Conservation (phyloP, 2,329 filamentous ascomycete genomes). For the Botrytis galanthina region DNA sequence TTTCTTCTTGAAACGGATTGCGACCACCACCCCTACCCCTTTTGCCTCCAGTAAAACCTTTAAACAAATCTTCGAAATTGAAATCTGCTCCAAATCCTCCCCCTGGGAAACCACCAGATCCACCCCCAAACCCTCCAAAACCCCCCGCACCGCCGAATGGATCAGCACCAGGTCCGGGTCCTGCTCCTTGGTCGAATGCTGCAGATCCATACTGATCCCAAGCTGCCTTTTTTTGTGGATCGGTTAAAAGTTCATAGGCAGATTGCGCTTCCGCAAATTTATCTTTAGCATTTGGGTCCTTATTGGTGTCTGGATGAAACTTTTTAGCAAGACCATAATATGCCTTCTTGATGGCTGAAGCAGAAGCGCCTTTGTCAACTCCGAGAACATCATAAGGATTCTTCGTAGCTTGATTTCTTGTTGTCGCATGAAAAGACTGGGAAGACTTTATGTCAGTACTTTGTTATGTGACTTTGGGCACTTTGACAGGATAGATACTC, state of each 20-base stretch:
- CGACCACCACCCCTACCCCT: constrained; percentile 48
- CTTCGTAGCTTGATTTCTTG: constrained; percentile 44
- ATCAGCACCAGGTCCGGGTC: constrained; percentile 54
- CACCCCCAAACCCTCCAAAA: constrained; percentile 48
- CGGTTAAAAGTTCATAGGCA: constrained; percentile 90
- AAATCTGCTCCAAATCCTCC: constrained; percentile 76
- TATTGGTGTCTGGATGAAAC: constrained; percentile 97
- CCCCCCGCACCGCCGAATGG: constrained; percentile 64
- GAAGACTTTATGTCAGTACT: constrained; percentile 6
- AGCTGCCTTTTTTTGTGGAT: constrained; percentile 87
- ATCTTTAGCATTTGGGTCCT: constrained; percentile 89
- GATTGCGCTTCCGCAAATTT: constrained; percentile 90
- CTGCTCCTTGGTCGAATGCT: constrained; percentile 73
- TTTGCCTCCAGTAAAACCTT: constrained; percentile 62
- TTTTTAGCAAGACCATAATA: constrained; percentile 98
- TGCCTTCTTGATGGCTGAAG: constrained; percentile 92
- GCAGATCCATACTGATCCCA: constrained; percentile 88
- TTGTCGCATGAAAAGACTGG: constrained; percentile 37
- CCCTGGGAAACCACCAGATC: constrained; percentile 51
- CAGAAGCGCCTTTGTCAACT: constrained; percentile 75
- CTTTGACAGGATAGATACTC: constrained; percentile 17
- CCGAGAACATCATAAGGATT: constrained; percentile 89
- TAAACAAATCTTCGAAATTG: constrained; percentile 96
- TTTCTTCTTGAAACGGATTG: constrained; percentile 74
- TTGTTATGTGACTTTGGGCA: background rate